Base-by-base conservation (phyloP, 78 protist genomes). In the Dictyostelium purpureum region DNA sequence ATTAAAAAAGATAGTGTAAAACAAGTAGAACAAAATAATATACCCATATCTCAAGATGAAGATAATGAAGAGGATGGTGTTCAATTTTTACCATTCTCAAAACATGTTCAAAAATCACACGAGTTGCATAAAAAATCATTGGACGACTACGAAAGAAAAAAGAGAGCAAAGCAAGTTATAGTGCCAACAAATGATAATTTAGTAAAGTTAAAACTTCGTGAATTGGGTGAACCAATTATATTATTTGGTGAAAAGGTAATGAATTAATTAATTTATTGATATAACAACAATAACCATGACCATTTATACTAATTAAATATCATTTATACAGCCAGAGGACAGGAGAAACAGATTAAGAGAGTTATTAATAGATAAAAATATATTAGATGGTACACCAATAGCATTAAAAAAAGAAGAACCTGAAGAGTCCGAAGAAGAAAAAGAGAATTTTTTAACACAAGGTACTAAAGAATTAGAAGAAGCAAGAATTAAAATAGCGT, bases 231-330 rank as follows among this genome's bases (percentile, higher is more conserved):
- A 47, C 96, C 96, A 3, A 87, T 94, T 52, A 73, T 77, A 70
- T 82, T 94, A 63, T 94, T 94, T 76, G 96, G 96, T 19, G 96
- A 94, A 59, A 78, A 67, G 35, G 88, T 87, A 38, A 63, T 78
- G 24, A n/a, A 38, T 43, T 43, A 4, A 43, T 9, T 9, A 43
- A 7, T 26, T n/a, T 43, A 24, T 47, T 26, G 26, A 11, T 42
- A 77, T 16, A 51, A 54, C 4, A 56, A 14, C 26, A 9, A 21
- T 47, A 54, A 49, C 81, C 81, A 76, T 76, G 43, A 40, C 71
- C 51, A 42, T 14, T 16, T 38, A 77, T 54, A 43, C 61, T 45
- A 38, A 54, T 59, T 6, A 14, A 26, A 37, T 66, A 28, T 37
- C 9, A 2, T 52, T 54, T 6, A 56, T 37, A 28, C 59, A 63